Evolutionary conservation across 352 stramenopile species (phyloP), one percentile per base, ranked within the genome.

Genomic region (Phytophthora melonis): DNA sequence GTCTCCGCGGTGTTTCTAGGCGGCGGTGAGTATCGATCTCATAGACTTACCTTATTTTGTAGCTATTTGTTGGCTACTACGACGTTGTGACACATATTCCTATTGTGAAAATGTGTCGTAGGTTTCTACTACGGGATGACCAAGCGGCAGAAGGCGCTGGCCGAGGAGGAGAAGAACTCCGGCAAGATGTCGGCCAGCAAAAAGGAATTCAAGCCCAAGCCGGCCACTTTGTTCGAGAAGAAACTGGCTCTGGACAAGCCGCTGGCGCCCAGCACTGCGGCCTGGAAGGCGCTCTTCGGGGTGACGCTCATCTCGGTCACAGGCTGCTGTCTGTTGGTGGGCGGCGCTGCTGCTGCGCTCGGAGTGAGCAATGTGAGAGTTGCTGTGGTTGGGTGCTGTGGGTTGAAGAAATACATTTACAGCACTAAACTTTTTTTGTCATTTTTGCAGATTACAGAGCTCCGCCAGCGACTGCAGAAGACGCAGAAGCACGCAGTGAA

Each of bases 91-190:
- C 41, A 52, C 32, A 41, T 62, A 49, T 61, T 41, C 6, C 18
- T 78, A 68, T 66, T 74, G 55, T 75, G 7, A 78, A 55, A 68
- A 73, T 77, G 45, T 71, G 54, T 19, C 66, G 41, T 61, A 91
- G 84, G 84, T 27, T 91, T 91, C 58, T 91, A 91, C 69, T 87
- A 87, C 60, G 84, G 84, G 34, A 75, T 89, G 73, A 74, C 65
- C 3, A 80, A 77, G 50, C 84, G 86, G 60, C 71, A 82, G 62
- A 77, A 79, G 23, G 63, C 72, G 9, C 73, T 80, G 32, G 62
- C 68, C 6, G 67, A 80, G n/a, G 79, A 91, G 53, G 73, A 86
- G 58, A 70, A 78, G 43, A 72, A 57, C 23, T 36, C 62, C 7
- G 49, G 59, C 50, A 60, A 69, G 9, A 63, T 34, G 8, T 66